Evolutionary conservation across 805 yeast species (phyloP), one percentile per base, ranked within the genome.

Genomic region (Ogataea nitratoaversa): DNA sequence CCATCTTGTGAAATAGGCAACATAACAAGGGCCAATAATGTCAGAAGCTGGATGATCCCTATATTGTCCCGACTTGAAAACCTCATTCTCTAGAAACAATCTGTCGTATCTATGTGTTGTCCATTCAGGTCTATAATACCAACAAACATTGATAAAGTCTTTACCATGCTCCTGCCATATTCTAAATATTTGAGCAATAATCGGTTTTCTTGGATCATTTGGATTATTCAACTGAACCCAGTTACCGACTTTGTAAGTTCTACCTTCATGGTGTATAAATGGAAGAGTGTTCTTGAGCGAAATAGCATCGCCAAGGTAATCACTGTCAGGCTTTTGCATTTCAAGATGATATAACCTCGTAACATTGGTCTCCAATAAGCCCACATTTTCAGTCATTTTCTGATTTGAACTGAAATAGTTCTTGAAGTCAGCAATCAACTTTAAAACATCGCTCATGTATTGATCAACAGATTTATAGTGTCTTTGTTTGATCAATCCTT

Each of bases 51-150:
- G 67, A 63, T 93, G 99, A 62, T 93, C 97, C 59, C 97, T 77
- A 65, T 91, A 93, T 67, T 91, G 97, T 35, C 96, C 96, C 2
- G 96, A 84, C 64, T 93, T 93, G 63, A 91, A 88, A 27, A 93
- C 98, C 66, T 93, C 99, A 59, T 93, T 89, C 51, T 83, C 88
- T 65, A 85, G 87, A 61, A 93, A 93, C 41, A 89, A 66, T 56
- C 96, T 72, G 64, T 93, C 98, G 32, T 74, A 83, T 52, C 95
- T 76, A 63, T 93, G 99, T 33, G 93, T 95, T 0, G 99, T 93
- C 71, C 95, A 97, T 61, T 93, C 98, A 1, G 99, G 96, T 52
- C 98, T 79, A 56, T 87, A 84, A 64, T 91, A 93, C 99, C 98
- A 93, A 68, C 98, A 93, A 30, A 87, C 95, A 59, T 93, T 91